A percentile compares a stretch with the other conserved stretches of the same genome.
Evolutionary conservation across 768 basidiomycete genomes (phyloP).

Genomic region (Filobasidium floriforme): DNA sequence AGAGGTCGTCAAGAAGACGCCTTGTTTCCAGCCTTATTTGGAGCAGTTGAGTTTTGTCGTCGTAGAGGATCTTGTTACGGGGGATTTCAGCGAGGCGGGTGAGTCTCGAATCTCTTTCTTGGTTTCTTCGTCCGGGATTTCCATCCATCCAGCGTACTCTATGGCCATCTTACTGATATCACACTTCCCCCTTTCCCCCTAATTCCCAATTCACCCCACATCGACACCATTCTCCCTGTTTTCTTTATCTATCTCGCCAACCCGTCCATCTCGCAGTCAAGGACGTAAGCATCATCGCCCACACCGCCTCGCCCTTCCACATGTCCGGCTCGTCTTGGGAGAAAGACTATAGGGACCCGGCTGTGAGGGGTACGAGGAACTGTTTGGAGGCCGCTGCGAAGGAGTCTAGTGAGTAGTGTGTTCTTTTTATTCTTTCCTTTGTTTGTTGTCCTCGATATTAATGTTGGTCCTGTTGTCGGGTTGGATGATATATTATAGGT

Average conservation of each 20-base stretch:
- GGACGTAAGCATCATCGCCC: slow-evolving; percentile 21
- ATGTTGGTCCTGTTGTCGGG: too few relatives aligned
- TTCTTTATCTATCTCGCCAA: too few relatives aligned
- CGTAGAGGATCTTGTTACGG: slow-evolving; percentile 33
- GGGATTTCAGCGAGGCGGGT: slow-evolving; percentile 32
- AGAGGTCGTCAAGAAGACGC: slow-evolving; percentile 22
- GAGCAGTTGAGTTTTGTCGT: slow-evolving; percentile 29
- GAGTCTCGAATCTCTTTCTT: slow-evolving; percentile 27
- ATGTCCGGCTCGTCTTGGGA: slow-evolving; percentile 26
- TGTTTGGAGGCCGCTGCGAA: slow-evolving; percentile 32
- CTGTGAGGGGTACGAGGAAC: slow-evolving; percentile 32
- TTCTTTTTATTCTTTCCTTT: too few relatives aligned
- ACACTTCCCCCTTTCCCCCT: too few relatives aligned
- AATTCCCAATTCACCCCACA: too few relatives aligned
- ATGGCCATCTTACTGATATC: too few relatives aligned
- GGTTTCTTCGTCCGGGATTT: too few relatives aligned
- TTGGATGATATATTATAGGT: too few relatives aligned
- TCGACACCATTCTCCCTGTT: too few relatives aligned
- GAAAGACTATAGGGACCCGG: slow-evolving; percentile 28
- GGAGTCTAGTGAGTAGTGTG: slow-evolving; percentile 19
- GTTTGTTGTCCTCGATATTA: too few relatives aligned
- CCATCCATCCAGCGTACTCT: too few relatives aligned
- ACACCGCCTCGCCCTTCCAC: slow-evolving; percentile 32
- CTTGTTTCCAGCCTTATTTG: slow-evolving; percentile 25
- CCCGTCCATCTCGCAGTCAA: slow-evolving; percentile 18